phyloP scores from a whole-genome alignment of 192 early-diverging fungal species.

The Thoreauomyces humboldtii region DNA sequence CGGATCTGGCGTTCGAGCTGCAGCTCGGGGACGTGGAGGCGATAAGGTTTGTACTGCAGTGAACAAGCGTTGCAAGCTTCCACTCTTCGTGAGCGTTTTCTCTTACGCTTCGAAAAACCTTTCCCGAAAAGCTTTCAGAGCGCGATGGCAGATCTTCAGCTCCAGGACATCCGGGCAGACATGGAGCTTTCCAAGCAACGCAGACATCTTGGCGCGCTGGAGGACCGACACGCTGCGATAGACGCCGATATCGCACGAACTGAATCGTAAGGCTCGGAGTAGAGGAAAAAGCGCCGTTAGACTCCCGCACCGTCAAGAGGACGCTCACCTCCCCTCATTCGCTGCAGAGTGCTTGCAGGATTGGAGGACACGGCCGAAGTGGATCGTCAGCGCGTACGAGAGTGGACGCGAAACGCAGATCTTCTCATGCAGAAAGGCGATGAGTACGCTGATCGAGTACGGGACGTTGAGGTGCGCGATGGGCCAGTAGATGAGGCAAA shows the following conservation, averaged over 20 bases:
- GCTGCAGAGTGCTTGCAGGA: background rate
- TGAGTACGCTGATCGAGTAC: slow-evolving; percentile 12
- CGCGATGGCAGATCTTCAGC: background rate
- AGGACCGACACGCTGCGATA: background rate
- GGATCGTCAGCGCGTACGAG: slow-evolving; percentile 2
- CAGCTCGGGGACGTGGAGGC: background rate
- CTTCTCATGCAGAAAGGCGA: slow-evolving; percentile 2
- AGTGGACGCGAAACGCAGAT: slow-evolving; percentile 6
- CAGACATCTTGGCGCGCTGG: background rate
- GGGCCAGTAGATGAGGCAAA: too few species aligned
- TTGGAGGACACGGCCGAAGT: background rate
- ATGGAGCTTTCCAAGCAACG: background rate
- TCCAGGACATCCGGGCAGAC: background rate
- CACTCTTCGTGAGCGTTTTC: too few species aligned
- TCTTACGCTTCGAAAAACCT: too few species aligned
- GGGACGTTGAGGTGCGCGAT: background rate
- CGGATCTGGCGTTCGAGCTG: background rate
- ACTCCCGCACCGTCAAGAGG: too few species aligned
- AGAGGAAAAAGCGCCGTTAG: background rate
- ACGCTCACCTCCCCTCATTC: background rate
- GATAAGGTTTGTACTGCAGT: background rate
- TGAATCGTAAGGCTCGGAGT: background rate
- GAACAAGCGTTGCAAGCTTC: too few species aligned
- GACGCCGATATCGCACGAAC: background rate
- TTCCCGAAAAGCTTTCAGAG: background rate